Base-by-base conservation (phyloP, 2,329 filamentous ascomycete species). In the Teratosphaeria epicoccoides region DNA sequence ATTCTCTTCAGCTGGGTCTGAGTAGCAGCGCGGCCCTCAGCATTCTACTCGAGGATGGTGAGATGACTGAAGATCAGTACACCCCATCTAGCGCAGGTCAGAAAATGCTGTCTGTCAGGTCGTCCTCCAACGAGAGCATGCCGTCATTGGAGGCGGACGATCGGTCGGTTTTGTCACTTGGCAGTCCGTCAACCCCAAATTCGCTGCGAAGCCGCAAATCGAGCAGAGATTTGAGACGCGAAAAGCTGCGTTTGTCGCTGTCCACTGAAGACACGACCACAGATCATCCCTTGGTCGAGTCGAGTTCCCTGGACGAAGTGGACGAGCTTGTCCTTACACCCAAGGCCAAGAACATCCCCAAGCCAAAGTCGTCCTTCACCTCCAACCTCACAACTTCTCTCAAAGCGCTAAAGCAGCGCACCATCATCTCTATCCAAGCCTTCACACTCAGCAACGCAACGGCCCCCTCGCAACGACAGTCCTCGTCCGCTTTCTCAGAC, bases 351-450 rank as follows among this genome's bases (percentile, higher is more conserved):
- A 22, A 60, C 67, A 24, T 11, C 11, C 71, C 73, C 44, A 73
- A 73, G 50, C 56, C 73, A 4, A 69, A 69, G 48, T 71, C 70
- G 17, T 76, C 73, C 1, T 79, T 83, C 68, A 82, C 79, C 55
- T 84, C 81, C 0, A 83, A 83, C 54, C 69, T 84, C 43, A 83
- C 80, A 0, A 77, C 79, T 2, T 83, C 81, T 0, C 65, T 84
- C 20, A 76, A 80, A 54, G 79, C 78, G 3, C 73, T 84, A 48
- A 82, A 79, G 65, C 77, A 77, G 6, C 79, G 79, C 0, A 80
- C 80, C 10, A 53, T 66, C 14, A 79, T 77, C 52, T 79, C 78
- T 0, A 77, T 84, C 43, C 81, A 80, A 6, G 79, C 79, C 49
- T 77, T 82, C 40, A 57, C 52, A 46, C 54, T 59, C 57, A 74